Evolutionary conservation across 2,329 filamentous ascomycete genomes (phyloP).

Genomic region (Penicillium nordicum): DNA sequence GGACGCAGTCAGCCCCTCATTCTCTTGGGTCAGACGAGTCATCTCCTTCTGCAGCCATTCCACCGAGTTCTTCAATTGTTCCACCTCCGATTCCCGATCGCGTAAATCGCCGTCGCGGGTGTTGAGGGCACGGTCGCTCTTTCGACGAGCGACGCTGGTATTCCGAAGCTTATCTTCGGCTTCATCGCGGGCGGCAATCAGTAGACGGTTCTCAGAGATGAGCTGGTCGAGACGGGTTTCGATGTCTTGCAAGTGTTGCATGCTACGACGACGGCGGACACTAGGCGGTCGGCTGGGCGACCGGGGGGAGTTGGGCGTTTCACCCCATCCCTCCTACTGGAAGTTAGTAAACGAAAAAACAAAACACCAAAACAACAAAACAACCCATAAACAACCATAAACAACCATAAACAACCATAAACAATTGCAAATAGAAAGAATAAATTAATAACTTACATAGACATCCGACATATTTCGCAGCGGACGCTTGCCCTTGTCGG

Average conservation of each 20-base stretch:
- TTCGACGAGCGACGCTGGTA: conserved; percentile 52
- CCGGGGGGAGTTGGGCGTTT: conserved; percentile 76
- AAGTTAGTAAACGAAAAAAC: conserved; percentile 28
- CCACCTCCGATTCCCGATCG: conserved; percentile 84
- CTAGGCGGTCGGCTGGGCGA: conserved; percentile 93
- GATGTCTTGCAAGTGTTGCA: conserved; percentile 87
- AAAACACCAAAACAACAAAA: conserved; percentile 2
- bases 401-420: conserved; percentile 14
- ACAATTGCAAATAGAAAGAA: conserved; percentile 11
- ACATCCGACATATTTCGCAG: conserved; percentile 86
- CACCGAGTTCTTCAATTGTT: conserved; percentile 72
- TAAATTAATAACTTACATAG: conserved; percentile 66
- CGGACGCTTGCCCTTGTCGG: conserved; percentile 82
- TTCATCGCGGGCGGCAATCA: conserved; percentile 68
- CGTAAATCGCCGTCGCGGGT: conserved; percentile 67
- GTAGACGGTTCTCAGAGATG: conserved; percentile 74
- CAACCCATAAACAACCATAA: neutral
- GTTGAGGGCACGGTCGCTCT: conserved; percentile 56
- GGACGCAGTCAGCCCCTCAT: conserved; percentile 72
- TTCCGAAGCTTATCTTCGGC: conserved; percentile 64
- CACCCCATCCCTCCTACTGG: conserved; percentile 83
- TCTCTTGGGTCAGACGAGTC: conserved; percentile 73
- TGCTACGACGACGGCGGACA: conserved; percentile 94
- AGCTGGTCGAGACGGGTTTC: conserved; percentile 82
- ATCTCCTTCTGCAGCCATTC: conserved; percentile 80